Evolutionary conservation across 176 grass and related monocot species (phyloP).

Genomic region (Juncus effusus): DNA sequence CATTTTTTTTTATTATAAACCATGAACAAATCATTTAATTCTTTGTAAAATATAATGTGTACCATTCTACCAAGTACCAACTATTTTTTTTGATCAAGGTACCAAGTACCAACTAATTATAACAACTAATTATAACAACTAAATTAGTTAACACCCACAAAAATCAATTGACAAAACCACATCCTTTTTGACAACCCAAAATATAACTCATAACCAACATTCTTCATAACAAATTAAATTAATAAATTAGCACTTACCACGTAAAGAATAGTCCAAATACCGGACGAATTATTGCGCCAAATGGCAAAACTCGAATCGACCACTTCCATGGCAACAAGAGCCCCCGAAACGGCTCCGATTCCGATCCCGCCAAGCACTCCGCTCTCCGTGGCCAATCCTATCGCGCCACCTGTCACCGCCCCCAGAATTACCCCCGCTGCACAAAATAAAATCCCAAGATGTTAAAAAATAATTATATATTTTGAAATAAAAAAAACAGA

Average conservation of each 20-base stretch:
- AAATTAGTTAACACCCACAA: too few relatives aligned
- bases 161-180: too few relatives aligned
- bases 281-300: slow-evolving; percentile 56
- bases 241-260: slow-evolving; percentile 36
- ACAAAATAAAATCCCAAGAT: not conserved
- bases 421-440: slow-evolving; percentile 69
- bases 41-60: too few relatives aligned
- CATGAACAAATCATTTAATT: too few relatives aligned
- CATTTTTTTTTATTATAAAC: too few relatives aligned
- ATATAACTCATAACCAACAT: not conserved
- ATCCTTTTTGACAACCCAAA: not conserved
- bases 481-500: not conserved
- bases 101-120: not conserved
- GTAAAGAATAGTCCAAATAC: slow-evolving; percentile 83
- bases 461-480: not conserved
- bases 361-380: slow-evolving; percentile 80
- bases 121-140: too few relatives aligned
- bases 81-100: too few relatives aligned
- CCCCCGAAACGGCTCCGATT: slow-evolving; percentile 75
- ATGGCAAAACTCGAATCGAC: slow-evolving; percentile 70
- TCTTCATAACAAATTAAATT: slow-evolving; percentile 1
- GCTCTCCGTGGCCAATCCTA: slow-evolving; percentile 83
- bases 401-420: slow-evolving; percentile 74
- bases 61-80: not conserved
- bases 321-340: slow-evolving; percentile 89